Base-by-base conservation (phyloP, 2,329 filamentous ascomycete species). In the Pestalotiopsis sp. region DNA sequence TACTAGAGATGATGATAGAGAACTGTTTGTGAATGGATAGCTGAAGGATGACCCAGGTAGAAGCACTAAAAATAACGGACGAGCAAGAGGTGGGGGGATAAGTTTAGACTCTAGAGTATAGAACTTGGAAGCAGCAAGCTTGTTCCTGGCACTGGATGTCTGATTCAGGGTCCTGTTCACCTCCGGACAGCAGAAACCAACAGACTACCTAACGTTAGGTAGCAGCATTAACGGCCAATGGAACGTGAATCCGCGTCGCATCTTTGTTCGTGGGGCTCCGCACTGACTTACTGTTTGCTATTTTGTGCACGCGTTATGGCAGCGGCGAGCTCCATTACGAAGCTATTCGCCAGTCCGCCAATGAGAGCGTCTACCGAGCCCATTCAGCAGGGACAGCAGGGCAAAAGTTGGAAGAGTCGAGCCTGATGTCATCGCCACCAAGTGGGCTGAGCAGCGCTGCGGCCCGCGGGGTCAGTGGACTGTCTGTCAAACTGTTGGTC, bases 381-480 rank as follows among this genome's bases (percentile, higher is more conserved):
- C 70, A 39, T 31, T 68, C 67, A 52, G 64, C 66, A 20, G 70
- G 70, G 20, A 49, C 67, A 55, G 70, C 72, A 72, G 71, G 25
- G 36, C 39, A 57, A 11, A 49, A 41, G 63, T 39, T 31, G 49
- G 36, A 41, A 38, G 17, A 61, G 59, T 36, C 31, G 49, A 49
- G 38, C 55, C 65, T 74, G 73, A 75, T 74, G 72, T 75, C 73
- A 75, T 73, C 64, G 70, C 71, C 69, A 73, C 67, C 57, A 64
- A 45, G 55, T 68, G 67, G 69, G 68, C 67, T 67, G 67, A 68
- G 70, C 68, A 60, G n/a, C 7, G 61, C 59, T 36, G 59, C 27
- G n/a, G 45, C 45, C 45, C 45, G 45, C 45, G 45, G 45, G 45
- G 45, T 52, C 45, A 9, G 45, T 52, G 45, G 17, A 17, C 11